Percentiles rank a stretch among this genome's conserved stretches.
phyloP scores from a whole-genome alignment of 225 moss, liverwort and hornwort genomes.

The Marchantia polymorpha region DNA sequence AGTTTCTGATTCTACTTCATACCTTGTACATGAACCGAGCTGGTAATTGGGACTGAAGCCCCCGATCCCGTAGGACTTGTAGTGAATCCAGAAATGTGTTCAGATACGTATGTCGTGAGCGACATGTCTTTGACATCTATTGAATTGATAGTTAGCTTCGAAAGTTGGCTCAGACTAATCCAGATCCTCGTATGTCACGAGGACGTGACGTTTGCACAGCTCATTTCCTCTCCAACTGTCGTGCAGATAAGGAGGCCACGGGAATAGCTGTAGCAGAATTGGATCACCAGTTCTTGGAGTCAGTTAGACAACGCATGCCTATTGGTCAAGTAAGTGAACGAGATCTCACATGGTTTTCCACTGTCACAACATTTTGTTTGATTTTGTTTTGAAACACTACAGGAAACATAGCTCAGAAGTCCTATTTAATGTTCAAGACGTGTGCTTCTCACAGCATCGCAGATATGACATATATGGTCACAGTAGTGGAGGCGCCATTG shows the following conservation, averaged over 20 bases:
- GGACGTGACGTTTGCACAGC: not conserved
- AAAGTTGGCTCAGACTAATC: not conserved
- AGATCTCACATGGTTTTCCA: not conserved
- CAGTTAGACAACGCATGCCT: conserved; percentile 72
- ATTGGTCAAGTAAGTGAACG: conserved; percentile 48
- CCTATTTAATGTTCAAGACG: not conserved
- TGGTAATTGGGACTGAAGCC: not conserved
- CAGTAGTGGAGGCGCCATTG: not conserved
- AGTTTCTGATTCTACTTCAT: not conserved
- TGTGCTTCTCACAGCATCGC: conserved; percentile 52
- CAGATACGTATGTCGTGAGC: not conserved
- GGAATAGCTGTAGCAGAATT: conserved; percentile 87
- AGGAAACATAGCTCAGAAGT: not conserved
- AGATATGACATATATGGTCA: conserved; percentile 69
- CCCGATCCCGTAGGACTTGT: not conserved
- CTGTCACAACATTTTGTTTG: not conserved
- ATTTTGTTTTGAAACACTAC: no score
- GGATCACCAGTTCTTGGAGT: conserved; percentile 59
- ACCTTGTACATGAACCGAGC: not conserved
- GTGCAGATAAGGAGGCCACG: conserved; percentile 73
- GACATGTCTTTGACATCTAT: no score
- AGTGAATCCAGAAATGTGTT: not conserved
- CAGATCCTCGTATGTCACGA: not conserved
- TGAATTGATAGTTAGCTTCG: no score
- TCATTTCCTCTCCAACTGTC: not conserved